phyloP scores from a whole-genome alignment of 805 yeast species.

The Maudiozyma serrabonitensis region DNA sequence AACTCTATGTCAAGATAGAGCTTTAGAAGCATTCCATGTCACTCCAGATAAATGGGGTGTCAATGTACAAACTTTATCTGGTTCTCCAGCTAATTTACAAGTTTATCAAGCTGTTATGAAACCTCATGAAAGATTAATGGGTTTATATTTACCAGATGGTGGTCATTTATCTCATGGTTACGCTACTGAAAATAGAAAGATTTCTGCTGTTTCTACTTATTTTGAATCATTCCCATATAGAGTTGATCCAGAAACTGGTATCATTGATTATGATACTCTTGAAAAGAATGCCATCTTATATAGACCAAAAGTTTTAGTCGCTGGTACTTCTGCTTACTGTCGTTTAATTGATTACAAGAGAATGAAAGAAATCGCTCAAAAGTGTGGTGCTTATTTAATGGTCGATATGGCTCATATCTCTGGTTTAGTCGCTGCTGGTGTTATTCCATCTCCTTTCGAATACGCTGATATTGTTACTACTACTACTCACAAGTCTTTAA shows the following conservation, averaged over 20 bases:
- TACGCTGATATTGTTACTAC: slow-evolving; percentile 97
- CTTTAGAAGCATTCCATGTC: slow-evolving; percentile 77
- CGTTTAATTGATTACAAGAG: slow-evolving; percentile 93
- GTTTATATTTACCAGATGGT: slow-evolving; percentile 96
- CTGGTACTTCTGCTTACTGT: slow-evolving; percentile 98
- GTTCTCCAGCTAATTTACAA: slow-evolving; percentile 96
- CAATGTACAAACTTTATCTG: slow-evolving; percentile 91
- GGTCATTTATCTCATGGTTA: slow-evolving; percentile 98
- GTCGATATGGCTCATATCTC: slow-evolving; percentile 99
- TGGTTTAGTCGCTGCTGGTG: slow-evolving; percentile 92
- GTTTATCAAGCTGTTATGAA: slow-evolving; percentile 93
- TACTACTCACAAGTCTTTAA: slow-evolving; percentile 94
- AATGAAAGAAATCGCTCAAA: slow-evolving; percentile 93
- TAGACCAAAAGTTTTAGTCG: slow-evolving; percentile 94
- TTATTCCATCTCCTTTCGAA: slow-evolving; percentile 92
- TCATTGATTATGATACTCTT: slow-evolving; percentile 91
- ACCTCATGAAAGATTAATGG: slow-evolving; percentile 96
- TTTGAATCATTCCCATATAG: slow-evolving; percentile 99
- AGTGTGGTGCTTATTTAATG: slow-evolving; percentile 91
- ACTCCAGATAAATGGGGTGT: slow-evolving; percentile 90
- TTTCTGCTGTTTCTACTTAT: slow-evolving; percentile 91
- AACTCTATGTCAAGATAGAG: slow-evolving; percentile 85
- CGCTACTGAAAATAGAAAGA: slow-evolving; percentile 88
- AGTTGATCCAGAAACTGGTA: slow-evolving; percentile 82
- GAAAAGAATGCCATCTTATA: slow-evolving; percentile 83